phyloP scores from a whole-genome alignment of 2,329 filamentous ascomycete genomes.

The Didymella keratinophila region DNA sequence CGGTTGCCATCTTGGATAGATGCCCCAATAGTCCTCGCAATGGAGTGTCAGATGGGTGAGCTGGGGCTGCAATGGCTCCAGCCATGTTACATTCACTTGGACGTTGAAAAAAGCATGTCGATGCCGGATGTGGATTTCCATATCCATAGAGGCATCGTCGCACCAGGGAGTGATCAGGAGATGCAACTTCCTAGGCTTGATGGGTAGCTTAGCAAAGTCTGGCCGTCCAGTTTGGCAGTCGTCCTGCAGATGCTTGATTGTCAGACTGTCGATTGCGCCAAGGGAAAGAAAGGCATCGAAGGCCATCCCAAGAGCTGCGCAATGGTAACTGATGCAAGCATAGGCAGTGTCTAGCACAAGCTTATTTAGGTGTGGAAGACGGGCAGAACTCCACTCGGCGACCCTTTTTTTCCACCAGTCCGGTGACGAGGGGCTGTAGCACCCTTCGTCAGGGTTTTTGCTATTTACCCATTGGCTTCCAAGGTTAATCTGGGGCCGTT shows the following conservation, averaged over 20 bases:
- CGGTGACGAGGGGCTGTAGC: background rate
- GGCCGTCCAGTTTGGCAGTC: background rate
- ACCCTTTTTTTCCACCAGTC: slow-evolving; percentile 5
- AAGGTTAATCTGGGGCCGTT: background rate
- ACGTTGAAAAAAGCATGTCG: slow-evolving; percentile 30
- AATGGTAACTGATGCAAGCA: slow-evolving; percentile 5
- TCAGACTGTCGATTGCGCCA: slow-evolving; percentile 4
- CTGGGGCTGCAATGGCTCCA: slow-evolving; percentile 28
- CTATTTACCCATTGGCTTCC: background rate
- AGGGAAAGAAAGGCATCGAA: background rate
- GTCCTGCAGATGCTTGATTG: slow-evolving; percentile 14
- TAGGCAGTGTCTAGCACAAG: slow-evolving; percentile 3
- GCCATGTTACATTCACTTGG: slow-evolving; percentile 29
- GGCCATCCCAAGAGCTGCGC: background rate
- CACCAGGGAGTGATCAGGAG: slow-evolving; percentile 6
- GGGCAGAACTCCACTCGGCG: background rate
- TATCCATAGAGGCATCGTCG: slow-evolving; percentile 22
- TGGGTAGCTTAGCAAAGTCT: background rate
- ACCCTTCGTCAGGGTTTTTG: background rate
- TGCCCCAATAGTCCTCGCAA: slow-evolving; percentile 47
- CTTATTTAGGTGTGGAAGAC: slow-evolving; percentile 7
- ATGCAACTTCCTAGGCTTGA: slow-evolving; percentile 1
- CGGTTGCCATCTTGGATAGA: slow-evolving; percentile 48
- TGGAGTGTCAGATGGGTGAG: slow-evolving; percentile 53
- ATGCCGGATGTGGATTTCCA: slow-evolving; percentile 16